Conservation (phyloP, 495 filamentous ascomycete species). For the Xylaria cubensis region DNA sequence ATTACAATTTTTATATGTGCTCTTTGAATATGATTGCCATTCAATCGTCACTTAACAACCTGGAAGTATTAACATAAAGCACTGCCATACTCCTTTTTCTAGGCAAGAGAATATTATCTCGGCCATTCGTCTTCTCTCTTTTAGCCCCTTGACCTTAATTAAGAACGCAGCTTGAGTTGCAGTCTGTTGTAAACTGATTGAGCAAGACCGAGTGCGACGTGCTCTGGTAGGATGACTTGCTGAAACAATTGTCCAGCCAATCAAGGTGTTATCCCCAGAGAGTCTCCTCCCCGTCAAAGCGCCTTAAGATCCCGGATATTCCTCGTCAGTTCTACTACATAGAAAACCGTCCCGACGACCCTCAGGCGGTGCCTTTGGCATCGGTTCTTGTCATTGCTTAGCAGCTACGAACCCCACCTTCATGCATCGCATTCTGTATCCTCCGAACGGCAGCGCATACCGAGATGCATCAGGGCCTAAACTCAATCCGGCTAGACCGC, state of each 20-base stretch:
- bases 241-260: constrained; percentile 8
- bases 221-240: neutral
- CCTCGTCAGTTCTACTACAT: neutral
- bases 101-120: neutral
- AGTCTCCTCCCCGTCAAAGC: neutral
- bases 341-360: neutral
- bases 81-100: too few relatives aligned
- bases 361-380: neutral
- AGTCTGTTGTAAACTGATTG: neutral
- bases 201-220: neutral
- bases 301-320: neutral
- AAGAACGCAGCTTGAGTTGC: neutral
- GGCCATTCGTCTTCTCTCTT: neutral
- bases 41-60: neutral
- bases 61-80: neutral
- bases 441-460: constrained; percentile 6
- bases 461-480: constrained; percentile 1
- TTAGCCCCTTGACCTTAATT: neutral
- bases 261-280: neutral
- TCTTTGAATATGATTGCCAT: neutral
- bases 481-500: neutral
- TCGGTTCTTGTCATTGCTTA: neutral
- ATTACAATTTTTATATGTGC: neutral
- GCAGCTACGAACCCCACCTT: neutral
- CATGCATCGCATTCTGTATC: constrained; percentile 8